A percentile compares a stretch with the other conserved stretches of the same genome.
Evolutionary conservation across 2,329 filamentous ascomycete genomes (phyloP).

Genomic region (Colletotrichum sublineola): DNA sequence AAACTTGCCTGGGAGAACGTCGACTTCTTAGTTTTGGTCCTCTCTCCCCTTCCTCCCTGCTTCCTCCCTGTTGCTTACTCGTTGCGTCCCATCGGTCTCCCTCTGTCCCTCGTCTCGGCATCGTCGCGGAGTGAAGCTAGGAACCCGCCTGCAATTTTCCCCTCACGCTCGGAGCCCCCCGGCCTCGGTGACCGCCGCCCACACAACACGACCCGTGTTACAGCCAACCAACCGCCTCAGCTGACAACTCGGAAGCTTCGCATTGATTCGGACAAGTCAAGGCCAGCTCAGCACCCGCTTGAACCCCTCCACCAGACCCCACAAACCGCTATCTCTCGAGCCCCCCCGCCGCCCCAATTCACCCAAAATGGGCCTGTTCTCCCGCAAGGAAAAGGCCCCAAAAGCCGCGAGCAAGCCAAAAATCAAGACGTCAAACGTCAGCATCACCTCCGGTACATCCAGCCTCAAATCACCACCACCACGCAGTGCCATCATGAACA

Average conservation of each 20-base stretch:
- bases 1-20: conserved; percentile 26
- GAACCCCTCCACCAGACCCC: conserved; percentile 30
- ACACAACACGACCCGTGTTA: background rate
- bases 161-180: conserved; percentile 21
- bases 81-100: background rate
- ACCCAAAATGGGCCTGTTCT: conserved; percentile 68
- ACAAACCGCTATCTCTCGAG: conserved; percentile 22
- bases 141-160: conserved; percentile 11
- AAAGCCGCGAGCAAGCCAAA: conserved; percentile 54
- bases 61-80: background rate
- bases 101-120: background rate
- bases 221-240: background rate
- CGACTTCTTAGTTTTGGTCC: conserved; percentile 19
- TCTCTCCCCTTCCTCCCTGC: conserved; percentile 5
- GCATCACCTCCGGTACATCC: conserved; percentile 65
- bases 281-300: conserved; percentile 18
- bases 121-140: conserved; percentile 12
- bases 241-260: conserved; percentile 28
- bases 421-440: conserved; percentile 61
- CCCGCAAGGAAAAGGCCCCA: conserved; percentile 65
- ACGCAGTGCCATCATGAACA: conserved; percentile 58
- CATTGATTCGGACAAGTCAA: conserved; percentile 10
- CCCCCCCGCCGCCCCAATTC: background rate
- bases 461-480: conserved; percentile 58
- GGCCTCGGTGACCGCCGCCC: conserved; percentile 18